Conservation (phyloP, 116 monocot species). For the Phalaenopsis hybrid region DNA sequence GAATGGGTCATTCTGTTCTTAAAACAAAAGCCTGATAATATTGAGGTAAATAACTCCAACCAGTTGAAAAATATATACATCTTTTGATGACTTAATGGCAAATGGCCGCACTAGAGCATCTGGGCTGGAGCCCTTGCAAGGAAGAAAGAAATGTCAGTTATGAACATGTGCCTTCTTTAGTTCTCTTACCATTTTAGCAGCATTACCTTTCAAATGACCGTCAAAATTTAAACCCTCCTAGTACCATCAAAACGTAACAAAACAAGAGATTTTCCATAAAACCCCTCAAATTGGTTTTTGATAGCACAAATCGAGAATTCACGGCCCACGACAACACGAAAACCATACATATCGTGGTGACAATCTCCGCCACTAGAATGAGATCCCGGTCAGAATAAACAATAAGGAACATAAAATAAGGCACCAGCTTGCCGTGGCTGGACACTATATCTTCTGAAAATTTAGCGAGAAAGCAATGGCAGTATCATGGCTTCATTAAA, state of each 20-base stretch:
- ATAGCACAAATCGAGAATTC: neutral
- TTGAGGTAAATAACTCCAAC: neutral
- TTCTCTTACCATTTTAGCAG: neutral
- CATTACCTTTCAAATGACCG: too few species aligned
- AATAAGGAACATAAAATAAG: neutral
- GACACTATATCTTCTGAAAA: neutral
- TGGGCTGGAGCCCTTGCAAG: neutral
- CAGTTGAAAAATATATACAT: neutral
- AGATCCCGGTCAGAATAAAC: neutral
- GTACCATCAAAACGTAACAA: neutral
- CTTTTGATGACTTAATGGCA: neutral
- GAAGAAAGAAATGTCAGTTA: neutral
- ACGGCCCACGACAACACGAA: neutral
- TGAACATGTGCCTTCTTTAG: neutral
- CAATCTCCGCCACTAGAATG: neutral
- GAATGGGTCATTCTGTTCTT: neutral
- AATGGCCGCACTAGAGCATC: neutral
- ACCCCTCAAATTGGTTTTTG: neutral
- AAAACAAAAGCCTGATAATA: neutral
- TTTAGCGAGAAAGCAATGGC: neutral
- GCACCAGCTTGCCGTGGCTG: neutral
- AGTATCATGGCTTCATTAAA: neutral
- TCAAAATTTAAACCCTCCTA: too few species aligned
- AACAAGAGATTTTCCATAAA: neutral
- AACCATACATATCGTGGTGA: neutral